A percentile compares a stretch with the other conserved stretches of the same genome.
phyloP scores from a whole-genome alignment of 257 asterid genomes.

The Solanum bulbocastanum region DNA sequence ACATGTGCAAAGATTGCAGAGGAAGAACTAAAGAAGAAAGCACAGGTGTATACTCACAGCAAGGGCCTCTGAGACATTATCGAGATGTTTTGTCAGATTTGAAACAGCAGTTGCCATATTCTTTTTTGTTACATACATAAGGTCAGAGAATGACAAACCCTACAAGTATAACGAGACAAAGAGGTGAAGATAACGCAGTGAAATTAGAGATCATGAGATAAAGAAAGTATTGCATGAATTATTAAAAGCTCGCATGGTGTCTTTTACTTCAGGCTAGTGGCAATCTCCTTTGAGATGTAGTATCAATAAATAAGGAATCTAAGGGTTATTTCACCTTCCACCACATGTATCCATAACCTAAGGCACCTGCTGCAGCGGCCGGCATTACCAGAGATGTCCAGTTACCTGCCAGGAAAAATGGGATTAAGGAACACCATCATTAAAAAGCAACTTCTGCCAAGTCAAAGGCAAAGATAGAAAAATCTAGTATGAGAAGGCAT shows the following conservation, averaged over 20 bases:
- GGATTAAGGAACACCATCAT: not conserved
- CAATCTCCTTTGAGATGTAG: not conserved
- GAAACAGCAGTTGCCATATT: slow-evolving; percentile 79
- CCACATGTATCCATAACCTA: slow-evolving; percentile 98
- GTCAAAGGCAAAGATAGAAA: not conserved
- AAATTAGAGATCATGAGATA: not conserved
- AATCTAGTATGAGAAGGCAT: not conserved
- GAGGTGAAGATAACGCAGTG: not conserved
- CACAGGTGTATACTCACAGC: slow-evolving; percentile 40
- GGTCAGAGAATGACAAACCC: slow-evolving; percentile 86
- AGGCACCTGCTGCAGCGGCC: slow-evolving; percentile 68
- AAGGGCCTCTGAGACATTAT: slow-evolving; percentile 73
- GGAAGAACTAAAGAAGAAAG: not conserved
- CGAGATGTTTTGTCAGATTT: slow-evolving; percentile 80
- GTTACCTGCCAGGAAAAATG: slow-evolving; percentile 31
- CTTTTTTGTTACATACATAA: slow-evolving; percentile 87
- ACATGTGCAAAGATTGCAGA: not conserved
- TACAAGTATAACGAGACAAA: not conserved
- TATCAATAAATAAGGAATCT: not conserved
- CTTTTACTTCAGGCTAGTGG: not conserved
- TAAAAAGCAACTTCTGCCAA: not conserved
- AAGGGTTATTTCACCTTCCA: slow-evolving; percentile 59
- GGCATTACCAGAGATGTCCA: slow-evolving; percentile 45
- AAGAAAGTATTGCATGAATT: not conserved
- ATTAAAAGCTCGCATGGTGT: not conserved